phyloP scores from a whole-genome alignment of 2,329 filamentous ascomycete species.

The Penicillium sp. region DNA sequence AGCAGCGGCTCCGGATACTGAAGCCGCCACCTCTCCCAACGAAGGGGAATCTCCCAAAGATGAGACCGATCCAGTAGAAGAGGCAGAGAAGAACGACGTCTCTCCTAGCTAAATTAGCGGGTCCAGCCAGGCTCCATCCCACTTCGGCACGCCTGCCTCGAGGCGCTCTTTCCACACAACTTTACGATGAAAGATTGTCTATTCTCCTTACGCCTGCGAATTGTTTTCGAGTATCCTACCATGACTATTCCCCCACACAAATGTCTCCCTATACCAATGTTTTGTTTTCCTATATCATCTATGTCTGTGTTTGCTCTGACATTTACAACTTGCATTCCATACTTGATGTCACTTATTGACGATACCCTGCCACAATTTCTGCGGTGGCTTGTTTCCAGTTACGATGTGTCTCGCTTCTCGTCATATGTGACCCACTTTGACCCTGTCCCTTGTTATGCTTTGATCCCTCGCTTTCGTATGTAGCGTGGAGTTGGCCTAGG shows the following conservation, averaged over 20 bases:
- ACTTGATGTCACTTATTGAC: slow-evolving; percentile 29
- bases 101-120: slow-evolving; percentile 1
- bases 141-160: no score
- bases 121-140: neutral
- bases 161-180: neutral
- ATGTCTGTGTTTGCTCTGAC: neutral
- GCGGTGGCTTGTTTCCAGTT: slow-evolving; percentile 23
- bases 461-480: neutral
- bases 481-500: slow-evolving; percentile 20
- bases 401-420: neutral
- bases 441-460: neutral
- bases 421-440: neutral
- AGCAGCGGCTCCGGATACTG: slow-evolving; percentile 1
- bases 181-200: neutral
- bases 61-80: neutral
- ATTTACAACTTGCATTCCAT: slow-evolving; percentile 13
- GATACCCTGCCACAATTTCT: slow-evolving; percentile 29
- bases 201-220: neutral
- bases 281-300: slow-evolving; percentile 21
- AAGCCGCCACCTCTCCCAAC: neutral
- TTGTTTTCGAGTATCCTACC: neutral
- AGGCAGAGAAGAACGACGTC: slow-evolving; percentile 12
- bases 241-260: neutral
- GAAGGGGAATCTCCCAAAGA: neutral
- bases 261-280: slow-evolving; percentile 23